Evolutionary conservation across 1,284 basidiomycete genomes (phyloP).

Genomic region (Cryptococcus neoformans): DNA sequence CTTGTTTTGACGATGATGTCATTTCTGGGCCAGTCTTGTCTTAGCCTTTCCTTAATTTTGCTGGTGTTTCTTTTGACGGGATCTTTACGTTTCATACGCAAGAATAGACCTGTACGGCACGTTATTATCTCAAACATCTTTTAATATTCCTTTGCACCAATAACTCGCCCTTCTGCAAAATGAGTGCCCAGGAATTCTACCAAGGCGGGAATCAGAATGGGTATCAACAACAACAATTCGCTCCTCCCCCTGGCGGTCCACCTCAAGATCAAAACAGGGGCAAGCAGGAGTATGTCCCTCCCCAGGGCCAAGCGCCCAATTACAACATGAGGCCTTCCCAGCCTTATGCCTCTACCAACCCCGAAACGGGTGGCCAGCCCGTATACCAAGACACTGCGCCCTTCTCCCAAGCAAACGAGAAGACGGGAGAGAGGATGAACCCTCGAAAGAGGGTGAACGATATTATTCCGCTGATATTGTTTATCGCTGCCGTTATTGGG

Average conservation of each 20-base stretch:
- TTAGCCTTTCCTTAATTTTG: too few species aligned
- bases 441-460: slow-evolving; percentile 68
- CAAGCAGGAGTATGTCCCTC: slow-evolving; percentile 8
- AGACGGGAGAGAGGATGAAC: slow-evolving; percentile 61
- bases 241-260: slow-evolving; percentile 11
- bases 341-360: slow-evolving; percentile 34
- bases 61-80: too few species aligned
- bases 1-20: too few species aligned
- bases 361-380: slow-evolving; percentile 5
- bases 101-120: too few species aligned
- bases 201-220: slow-evolving; percentile 10
- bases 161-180: background rate
- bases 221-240: slow-evolving; percentile 7
- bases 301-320: slow-evolving; percentile 7
- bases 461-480: slow-evolving; percentile 65
- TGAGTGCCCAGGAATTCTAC: slow-evolving; percentile 35
- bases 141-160: too few species aligned
- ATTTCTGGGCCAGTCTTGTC: too few species aligned
- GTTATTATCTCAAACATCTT: too few species aligned
- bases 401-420: slow-evolving; percentile 56
- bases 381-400: slow-evolving; percentile 46
- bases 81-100: too few species aligned
- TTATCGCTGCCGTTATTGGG: slow-evolving; percentile 65
- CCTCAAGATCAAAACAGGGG: slow-evolving; percentile 7
- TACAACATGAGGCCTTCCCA: slow-evolving; percentile 40